These are phyloP conservation scores for Angomonas deanei DNA, from an alignment of 208 protist genomes.

Conservation along the genomic window DNA sequence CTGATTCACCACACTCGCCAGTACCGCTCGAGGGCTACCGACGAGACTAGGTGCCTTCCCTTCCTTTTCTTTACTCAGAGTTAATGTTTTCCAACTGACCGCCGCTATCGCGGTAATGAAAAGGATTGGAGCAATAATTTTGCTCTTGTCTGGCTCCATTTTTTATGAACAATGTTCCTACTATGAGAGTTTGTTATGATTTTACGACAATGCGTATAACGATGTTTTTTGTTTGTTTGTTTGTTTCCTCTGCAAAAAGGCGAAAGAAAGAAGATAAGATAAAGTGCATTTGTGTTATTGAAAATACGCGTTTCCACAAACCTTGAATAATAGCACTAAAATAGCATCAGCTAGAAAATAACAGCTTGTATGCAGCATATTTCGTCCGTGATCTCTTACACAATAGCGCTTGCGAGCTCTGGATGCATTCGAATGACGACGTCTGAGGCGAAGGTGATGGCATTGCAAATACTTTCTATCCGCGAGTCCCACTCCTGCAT, in stretches of 20 bases:
- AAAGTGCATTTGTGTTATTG: conserved; percentile 1
- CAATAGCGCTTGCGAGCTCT: conserved; percentile 6
- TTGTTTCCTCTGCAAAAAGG: too few relatives aligned
- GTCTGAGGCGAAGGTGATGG: conserved; percentile 23
- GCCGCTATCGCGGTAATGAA: neutral
- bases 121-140: neutral
- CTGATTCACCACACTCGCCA: neutral
- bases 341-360: too few relatives aligned
- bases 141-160: conserved; percentile 3
- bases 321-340: too few relatives aligned
- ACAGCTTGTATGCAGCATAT: too few relatives aligned
- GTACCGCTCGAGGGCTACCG: neutral
- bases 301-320: too few relatives aligned
- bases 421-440: conserved; percentile 21
- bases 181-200: too few relatives aligned
- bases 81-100: neutral
- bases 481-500: conserved; percentile 27
- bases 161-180: neutral
- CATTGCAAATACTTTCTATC: conserved; percentile 27
- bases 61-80: neutral
- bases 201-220: too few relatives aligned
- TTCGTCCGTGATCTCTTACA: too few relatives aligned
- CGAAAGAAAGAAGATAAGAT: neutral
- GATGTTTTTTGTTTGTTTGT: too few relatives aligned
- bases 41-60: neutral